phyloP scores from a whole-genome alignment of 129 eudicot genomes.

The Mikania micrantha region DNA sequence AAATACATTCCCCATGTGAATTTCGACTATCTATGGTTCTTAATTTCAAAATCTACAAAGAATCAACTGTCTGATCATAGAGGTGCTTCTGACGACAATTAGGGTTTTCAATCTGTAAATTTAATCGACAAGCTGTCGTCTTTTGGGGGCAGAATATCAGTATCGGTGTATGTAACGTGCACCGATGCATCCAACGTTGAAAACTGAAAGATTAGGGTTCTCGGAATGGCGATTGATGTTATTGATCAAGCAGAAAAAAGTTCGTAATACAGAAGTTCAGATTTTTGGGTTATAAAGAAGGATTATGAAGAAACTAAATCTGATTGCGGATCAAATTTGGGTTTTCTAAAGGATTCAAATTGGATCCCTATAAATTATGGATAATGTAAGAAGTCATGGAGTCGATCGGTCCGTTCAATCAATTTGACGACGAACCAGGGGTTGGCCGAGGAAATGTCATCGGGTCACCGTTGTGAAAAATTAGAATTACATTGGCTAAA shows the following conservation, averaged over 20 bases:
- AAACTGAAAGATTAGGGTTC: slow-evolving; percentile 10
- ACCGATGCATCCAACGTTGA: not conserved
- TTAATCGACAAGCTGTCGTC: no score
- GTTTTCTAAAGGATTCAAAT: not conserved
- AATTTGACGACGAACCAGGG: not conserved
- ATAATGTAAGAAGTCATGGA: no score
- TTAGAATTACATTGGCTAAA: no score
- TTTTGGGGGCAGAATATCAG: no score
- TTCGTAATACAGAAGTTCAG: not conserved
- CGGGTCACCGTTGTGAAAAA: no score
- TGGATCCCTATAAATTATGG: not conserved
- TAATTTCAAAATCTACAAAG: slow-evolving; percentile 11
- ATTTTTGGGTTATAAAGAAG: slow-evolving; percentile 20
- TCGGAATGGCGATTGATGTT: slow-evolving; percentile 6
- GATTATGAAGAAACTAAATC: not conserved
- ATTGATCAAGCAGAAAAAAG: not conserved
- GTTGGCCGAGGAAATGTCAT: not conserved
- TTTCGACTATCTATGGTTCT: not conserved
- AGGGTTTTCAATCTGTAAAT: slow-evolving; percentile 2
- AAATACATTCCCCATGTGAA: slow-evolving; percentile 71
- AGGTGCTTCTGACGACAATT: not conserved
- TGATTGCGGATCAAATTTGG: not conserved
- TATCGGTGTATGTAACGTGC: no score
- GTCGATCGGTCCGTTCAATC: not conserved
- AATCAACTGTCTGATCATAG: not conserved